Evolutionary conservation across 805 yeast species (phyloP).

Genomic region (Grigorovia humatica): DNA sequence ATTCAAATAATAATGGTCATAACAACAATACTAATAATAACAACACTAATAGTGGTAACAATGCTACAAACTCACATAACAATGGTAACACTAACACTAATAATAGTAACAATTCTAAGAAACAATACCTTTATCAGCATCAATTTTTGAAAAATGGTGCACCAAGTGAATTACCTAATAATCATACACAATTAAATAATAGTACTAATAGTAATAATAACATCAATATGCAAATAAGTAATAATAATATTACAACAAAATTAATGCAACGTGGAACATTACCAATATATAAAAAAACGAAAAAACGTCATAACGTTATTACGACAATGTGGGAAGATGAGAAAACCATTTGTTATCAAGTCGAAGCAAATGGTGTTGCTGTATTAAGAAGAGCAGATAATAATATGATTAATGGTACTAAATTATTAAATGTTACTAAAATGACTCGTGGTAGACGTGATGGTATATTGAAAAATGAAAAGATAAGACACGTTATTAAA

Average conservation of each 20-base stretch:
- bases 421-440: conserved; percentile 70
- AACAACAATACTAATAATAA: too few relatives aligned
- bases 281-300: background rate
- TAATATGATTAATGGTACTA: conserved; percentile 80
- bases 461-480: conserved; percentile 71
- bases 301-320: conserved; percentile 36
- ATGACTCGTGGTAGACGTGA: conserved; percentile 84
- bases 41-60: background rate
- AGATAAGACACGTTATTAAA: conserved; percentile 69
- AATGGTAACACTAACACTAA: too few relatives aligned
- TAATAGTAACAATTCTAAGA: background rate
- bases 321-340: conserved; percentile 92
- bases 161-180: background rate
- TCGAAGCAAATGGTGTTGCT: conserved; percentile 69
- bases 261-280: background rate
- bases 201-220: too few relatives aligned
- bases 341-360: conserved; percentile 74
- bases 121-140: background rate
- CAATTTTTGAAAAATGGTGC: background rate
- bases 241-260: background rate
- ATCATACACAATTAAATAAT: background rate
- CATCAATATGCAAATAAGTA: background rate
- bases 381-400: conserved; percentile 80
- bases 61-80: too few relatives aligned
- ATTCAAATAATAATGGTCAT: background rate